A percentile compares a stretch with the other conserved stretches of the same genome.
These are phyloP conservation scores for Raphanus raphanistrum DNA, from an alignment of 345 rosid species.

Conservation along the genomic window DNA sequence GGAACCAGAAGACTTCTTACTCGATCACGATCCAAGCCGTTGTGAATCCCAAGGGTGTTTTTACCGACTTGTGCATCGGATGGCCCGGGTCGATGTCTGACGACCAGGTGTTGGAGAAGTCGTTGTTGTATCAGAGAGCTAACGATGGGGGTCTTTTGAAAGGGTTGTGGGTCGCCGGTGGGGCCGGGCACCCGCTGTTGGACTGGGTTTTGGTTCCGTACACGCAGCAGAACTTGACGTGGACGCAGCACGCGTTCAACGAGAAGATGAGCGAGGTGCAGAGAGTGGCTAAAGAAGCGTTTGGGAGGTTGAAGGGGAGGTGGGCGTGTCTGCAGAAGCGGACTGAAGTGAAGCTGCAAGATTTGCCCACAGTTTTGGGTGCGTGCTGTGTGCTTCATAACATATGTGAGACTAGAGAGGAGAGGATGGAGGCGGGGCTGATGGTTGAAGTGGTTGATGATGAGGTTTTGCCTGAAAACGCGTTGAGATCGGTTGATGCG, in stretches of 20 bases:
- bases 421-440: conserved; percentile 52
- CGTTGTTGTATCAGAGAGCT: conserved; percentile 67
- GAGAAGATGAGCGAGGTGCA: conserved; percentile 73
- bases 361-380: conserved; percentile 73
- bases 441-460: conserved; percentile 58
- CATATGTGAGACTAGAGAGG: conserved; percentile 63
- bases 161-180: conserved; percentile 72
- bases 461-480: conserved; percentile 64
- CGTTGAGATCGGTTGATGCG: conserved; percentile 51
- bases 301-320: conserved; percentile 67
- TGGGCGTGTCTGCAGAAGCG: conserved; percentile 84
- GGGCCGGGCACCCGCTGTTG: conserved; percentile 60
- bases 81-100: conserved; percentile 91
- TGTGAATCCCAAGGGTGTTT: conserved; percentile 60
- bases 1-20: conserved; percentile 74
- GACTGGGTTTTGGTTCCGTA: conserved; percentile 88
- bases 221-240: conserved; percentile 68
- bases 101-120: conserved; percentile 76
- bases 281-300: conserved; percentile 58
- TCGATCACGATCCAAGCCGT: conserved; percentile 78
- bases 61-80: conserved; percentile 81
- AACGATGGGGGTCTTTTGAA: conserved; percentile 55
- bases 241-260: conserved; percentile 81
- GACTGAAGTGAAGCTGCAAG: conserved; percentile 74
- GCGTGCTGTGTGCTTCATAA: conserved; percentile 83